phyloP scores from a whole-genome alignment of 2,329 filamentous ascomycete genomes.

The Metarhizium anisopliae region DNA sequence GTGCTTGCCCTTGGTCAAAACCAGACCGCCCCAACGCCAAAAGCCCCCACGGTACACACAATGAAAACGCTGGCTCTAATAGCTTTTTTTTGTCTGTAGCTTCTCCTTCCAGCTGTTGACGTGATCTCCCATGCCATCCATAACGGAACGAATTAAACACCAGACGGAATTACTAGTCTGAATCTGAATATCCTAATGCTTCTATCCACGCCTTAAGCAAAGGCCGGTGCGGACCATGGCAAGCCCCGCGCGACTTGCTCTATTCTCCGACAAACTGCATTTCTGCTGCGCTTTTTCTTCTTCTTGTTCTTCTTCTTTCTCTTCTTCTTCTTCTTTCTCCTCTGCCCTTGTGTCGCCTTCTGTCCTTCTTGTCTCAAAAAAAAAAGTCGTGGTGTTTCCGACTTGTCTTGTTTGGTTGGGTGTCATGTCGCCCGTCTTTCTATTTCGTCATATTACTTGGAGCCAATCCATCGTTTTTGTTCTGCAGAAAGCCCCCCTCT shows the following conservation, averaged over 20 bases:
- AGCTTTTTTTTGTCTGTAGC: neutral
- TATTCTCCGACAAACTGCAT: neutral
- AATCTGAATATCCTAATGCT: neutral
- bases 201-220: neutral
- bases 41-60: neutral
- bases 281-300: neutral
- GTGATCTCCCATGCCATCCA: neutral
- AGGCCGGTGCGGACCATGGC: neutral
- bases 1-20: neutral
- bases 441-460: neutral
- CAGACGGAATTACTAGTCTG: no score
- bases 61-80: neutral
- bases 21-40: constrained; percentile 2
- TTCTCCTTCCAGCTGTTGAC: neutral
- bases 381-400: neutral
- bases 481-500: constrained; percentile 9
- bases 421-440: neutral
- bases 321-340: neutral
- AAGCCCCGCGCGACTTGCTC: neutral
- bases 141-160: neutral
- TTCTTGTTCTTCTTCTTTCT: neutral
- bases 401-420: neutral
- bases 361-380: neutral
- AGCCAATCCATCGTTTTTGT: neutral
- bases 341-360: no score